Conservation (phyloP, 805 yeast species). For the Candida arabinofermentans region DNA sequence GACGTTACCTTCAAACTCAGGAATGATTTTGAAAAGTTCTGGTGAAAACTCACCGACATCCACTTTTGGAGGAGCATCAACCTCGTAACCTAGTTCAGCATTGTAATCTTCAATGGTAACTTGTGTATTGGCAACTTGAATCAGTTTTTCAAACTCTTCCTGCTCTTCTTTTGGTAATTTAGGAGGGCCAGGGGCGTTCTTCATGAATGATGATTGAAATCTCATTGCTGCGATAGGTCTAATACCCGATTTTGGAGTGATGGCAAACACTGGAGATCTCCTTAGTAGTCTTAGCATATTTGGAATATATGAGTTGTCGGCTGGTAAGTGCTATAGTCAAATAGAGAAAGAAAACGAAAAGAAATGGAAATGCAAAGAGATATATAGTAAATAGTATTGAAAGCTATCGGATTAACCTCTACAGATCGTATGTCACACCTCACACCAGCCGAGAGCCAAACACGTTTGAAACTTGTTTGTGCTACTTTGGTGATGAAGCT, state of each 20-base stretch:
- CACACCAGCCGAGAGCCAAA: too few relatives aligned
- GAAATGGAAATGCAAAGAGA: too few relatives aligned
- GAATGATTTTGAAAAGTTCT: slow-evolving; percentile 70
- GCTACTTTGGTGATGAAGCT: too few relatives aligned
- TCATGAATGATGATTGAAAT: slow-evolving; percentile 11
- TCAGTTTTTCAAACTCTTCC: slow-evolving; percentile 86
- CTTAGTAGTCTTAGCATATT: background rate
- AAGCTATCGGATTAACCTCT: too few relatives aligned
- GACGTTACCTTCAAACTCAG: slow-evolving; percentile 92
- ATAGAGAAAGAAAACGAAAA: too few relatives aligned
- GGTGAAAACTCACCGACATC: slow-evolving; percentile 68
- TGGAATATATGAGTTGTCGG: background rate
- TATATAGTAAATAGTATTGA: too few relatives aligned
- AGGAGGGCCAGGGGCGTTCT: slow-evolving; percentile 53
- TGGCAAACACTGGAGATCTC: background rate
- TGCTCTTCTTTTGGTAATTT: slow-evolving; percentile 75
- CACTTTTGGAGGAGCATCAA: slow-evolving; percentile 32
- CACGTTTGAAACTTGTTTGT: too few relatives aligned
- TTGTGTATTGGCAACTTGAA: slow-evolving; percentile 74
- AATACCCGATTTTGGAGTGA: background rate
- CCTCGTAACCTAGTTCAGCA: slow-evolving; percentile 25
- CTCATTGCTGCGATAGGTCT: background rate
- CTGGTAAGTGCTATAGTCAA: too few relatives aligned
- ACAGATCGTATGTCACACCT: too few relatives aligned
- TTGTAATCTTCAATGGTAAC: slow-evolving; percentile 75